Conservation (phyloP, 1,284 basidiomycete species). For the Naganishia liquefaciens region DNA sequence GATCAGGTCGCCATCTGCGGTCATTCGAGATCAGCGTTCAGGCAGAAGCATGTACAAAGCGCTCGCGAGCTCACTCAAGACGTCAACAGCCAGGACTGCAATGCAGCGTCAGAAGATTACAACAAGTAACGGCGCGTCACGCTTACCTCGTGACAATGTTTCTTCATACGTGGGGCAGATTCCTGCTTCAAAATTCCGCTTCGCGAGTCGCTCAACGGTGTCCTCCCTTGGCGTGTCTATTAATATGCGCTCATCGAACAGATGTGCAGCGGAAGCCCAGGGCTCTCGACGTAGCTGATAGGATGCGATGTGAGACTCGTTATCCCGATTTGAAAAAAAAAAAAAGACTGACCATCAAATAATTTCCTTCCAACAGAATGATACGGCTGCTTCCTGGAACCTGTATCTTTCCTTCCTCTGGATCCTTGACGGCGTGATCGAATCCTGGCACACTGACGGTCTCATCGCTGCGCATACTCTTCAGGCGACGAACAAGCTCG, state of each 20-base stretch:
- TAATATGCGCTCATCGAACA: slow-evolving; percentile 27
- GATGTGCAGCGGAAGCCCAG: slow-evolving; percentile 20
- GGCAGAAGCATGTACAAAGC: not conserved
- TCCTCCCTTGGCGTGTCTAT: slow-evolving; percentile 13
- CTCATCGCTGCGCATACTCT: not conserved
- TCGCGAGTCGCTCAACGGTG: not conserved
- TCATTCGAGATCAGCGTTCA: not conserved
- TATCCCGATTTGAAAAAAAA: not conserved
- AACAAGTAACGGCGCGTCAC: not conserved
- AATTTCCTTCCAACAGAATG: slow-evolving; percentile 30
- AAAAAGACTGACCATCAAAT: not conserved
- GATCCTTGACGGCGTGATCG: slow-evolving; percentile 33
- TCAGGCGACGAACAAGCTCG: slow-evolving; percentile 12
- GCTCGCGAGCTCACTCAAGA: not conserved
- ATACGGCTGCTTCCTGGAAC: slow-evolving; percentile 23
- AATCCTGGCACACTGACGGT: slow-evolving; percentile 29
- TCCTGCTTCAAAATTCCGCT: slow-evolving; percentile 16
- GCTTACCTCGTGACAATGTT: slow-evolving; percentile 21
- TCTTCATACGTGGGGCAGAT: slow-evolving; percentile 27
- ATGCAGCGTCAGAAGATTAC: not conserved
- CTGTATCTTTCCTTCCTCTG: slow-evolving; percentile 19
- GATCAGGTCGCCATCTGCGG: slow-evolving; percentile 20
- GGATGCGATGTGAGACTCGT: not conserved
- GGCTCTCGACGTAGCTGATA: slow-evolving; percentile 18
- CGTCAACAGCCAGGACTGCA: slow-evolving; percentile 23